Evolutionary conservation across 345 rosid species (phyloP).

Genomic region (Orychophragmus violaceus): DNA sequence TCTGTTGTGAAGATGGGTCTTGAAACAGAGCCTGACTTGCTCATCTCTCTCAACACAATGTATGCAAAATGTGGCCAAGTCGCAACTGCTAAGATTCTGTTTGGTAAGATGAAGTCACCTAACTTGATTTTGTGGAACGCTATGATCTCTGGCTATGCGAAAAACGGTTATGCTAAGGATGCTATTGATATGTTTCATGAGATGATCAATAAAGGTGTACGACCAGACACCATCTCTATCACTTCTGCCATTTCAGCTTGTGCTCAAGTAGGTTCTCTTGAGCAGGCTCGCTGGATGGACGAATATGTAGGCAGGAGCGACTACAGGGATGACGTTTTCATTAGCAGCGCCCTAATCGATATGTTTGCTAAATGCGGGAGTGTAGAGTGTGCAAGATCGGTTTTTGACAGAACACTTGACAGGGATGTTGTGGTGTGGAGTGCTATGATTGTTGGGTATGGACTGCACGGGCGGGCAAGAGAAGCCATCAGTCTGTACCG

Average conservation of each 20-base stretch:
- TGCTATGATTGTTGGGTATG: constrained; percentile 67
- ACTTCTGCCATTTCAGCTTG: constrained; percentile 58
- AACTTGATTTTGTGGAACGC: constrained; percentile 62
- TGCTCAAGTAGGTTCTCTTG: constrained; percentile 60
- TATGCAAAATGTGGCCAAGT: constrained; percentile 71
- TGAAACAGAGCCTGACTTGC: constrained; percentile 55
- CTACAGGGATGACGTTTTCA: constrained; percentile 37
- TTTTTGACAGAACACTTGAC: constrained; percentile 48
- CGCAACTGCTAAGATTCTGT: constrained; percentile 38
- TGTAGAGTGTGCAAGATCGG: constrained; percentile 41
- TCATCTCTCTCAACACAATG: constrained; percentile 58
- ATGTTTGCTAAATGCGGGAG: constrained; percentile 76
- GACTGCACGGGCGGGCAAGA: constrained; percentile 52
- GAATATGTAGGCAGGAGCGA: constrained; percentile 37
- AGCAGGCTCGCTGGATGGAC: constrained; percentile 56
- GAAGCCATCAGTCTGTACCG: constrained; percentile 55
- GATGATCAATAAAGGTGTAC: constrained; percentile 39
- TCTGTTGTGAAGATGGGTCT: constrained; percentile 55
- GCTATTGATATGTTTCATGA: constrained; percentile 47
- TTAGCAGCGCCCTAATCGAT: constrained; percentile 49
- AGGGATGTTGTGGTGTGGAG: constrained; percentile 72
- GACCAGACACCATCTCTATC: constrained; percentile 48
- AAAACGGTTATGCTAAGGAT: constrained; percentile 58
- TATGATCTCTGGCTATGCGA: constrained; percentile 71
- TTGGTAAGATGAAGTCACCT: constrained; percentile 47